These are phyloP conservation scores for Penicillium pancosmium DNA, from an alignment of 495 filamentous ascomycete species.

Conservation along the genomic window DNA sequence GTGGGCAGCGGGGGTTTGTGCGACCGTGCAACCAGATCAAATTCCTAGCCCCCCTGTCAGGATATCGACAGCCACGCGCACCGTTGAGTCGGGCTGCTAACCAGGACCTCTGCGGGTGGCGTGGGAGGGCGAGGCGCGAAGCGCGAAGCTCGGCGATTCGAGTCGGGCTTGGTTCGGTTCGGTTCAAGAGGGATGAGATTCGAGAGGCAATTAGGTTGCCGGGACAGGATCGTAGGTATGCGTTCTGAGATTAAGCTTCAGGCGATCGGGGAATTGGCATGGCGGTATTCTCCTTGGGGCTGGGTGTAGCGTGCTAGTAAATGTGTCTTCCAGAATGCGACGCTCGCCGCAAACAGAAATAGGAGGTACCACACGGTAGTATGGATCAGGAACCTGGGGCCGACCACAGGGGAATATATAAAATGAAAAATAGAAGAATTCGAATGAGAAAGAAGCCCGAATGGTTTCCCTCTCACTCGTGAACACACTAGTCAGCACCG, in stretches of 20 bases:
- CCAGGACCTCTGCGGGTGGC: constrained; percentile 5
- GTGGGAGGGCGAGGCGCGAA: constrained; percentile 3
- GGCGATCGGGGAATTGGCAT: constrained; percentile 21
- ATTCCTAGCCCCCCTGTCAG: neutral
- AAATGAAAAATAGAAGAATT: neutral
- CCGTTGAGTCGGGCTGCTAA: constrained; percentile 1
- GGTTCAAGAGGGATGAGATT: neutral
- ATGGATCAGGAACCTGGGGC: neutral
- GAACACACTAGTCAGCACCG: neutral
- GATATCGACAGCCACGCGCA: constrained; percentile 19
- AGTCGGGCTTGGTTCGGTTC: neutral
- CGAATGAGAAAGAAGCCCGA: constrained; percentile 2
- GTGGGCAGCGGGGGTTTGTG: constrained; percentile 18
- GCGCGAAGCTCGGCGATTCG: constrained; percentile 1
- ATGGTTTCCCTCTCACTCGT: neutral
- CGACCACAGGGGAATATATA: neutral
- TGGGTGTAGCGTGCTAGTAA: constrained; percentile 7
- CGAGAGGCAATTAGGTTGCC: neutral
- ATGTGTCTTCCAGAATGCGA: constrained; percentile 21
- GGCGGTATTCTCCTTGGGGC: constrained; percentile 9
- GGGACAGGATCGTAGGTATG: constrained; percentile 4
- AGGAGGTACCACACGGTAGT: constrained; percentile 9
- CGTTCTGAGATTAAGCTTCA: constrained; percentile 14
- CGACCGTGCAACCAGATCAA: constrained; percentile 4
- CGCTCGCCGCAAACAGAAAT: constrained; percentile 23